Percentiles rank a stretch among this genome's conserved stretches.
These are phyloP conservation scores for Ailanthus altissimus DNA, from an alignment of 345 rosid genomes.

Conservation along the genomic window DNA sequence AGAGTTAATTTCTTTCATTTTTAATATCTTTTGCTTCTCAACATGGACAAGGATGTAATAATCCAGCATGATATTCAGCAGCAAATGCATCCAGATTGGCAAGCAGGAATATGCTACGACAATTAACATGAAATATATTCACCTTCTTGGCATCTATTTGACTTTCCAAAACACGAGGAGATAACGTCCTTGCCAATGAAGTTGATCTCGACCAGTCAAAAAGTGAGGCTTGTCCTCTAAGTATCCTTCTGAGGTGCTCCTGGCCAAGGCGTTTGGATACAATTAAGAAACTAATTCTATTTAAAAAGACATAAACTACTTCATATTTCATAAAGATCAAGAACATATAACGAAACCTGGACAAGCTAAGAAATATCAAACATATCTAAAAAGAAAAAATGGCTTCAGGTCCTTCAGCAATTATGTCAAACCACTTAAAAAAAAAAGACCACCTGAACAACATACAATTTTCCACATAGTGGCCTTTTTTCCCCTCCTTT, in stretches of 20 bases:
- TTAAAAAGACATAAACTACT: not conserved
- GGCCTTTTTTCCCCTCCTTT: not conserved
- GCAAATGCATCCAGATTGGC: constrained; percentile 10
- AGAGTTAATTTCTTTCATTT: not conserved
- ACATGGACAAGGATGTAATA: not conserved
- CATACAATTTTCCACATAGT: not conserved
- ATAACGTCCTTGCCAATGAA: constrained; percentile 88
- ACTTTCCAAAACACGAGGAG: constrained; percentile 96
- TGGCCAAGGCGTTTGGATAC: constrained; percentile 37
- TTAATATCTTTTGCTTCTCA: not conserved
- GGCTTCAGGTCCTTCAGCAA: not conserved
- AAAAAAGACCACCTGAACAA: constrained; percentile 1
- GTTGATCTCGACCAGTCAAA: constrained; percentile 98
- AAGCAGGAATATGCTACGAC: not conserved
- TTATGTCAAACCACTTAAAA: not conserved
- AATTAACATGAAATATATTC: constrained; percentile 13
- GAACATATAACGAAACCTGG: constrained; percentile 1
- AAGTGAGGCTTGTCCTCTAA: constrained; percentile 92
- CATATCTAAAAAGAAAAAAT: not conserved
- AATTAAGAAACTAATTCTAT: not conserved
- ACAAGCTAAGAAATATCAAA: constrained; percentile 16
- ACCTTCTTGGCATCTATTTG: constrained; percentile 99
- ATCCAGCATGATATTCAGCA: not conserved
- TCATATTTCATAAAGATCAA: not conserved
- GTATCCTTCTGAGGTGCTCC: constrained; percentile 93